These are phyloP conservation scores for Fusarium abutilonis DNA, from an alignment of 2,329 filamentous ascomycete species.

Conservation along the genomic window DNA sequence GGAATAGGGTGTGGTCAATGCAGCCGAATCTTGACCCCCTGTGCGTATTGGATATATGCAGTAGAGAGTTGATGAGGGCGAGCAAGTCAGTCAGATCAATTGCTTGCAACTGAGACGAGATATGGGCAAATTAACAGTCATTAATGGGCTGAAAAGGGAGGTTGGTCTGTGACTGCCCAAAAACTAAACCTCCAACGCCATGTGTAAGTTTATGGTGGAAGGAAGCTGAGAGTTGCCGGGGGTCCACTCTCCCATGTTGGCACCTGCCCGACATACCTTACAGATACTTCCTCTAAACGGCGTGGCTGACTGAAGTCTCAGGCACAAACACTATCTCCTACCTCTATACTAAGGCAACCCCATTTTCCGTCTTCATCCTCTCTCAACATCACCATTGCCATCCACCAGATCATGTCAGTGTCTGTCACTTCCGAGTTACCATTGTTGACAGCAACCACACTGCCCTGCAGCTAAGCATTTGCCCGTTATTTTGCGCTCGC, in stretches of 20 bases:
- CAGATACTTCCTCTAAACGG: too few relatives aligned
- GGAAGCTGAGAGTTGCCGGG: background rate
- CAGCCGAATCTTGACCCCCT: slow-evolving; percentile 21
- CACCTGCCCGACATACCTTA: slow-evolving; percentile 17
- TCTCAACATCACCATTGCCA: background rate
- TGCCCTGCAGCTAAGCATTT: slow-evolving; percentile 15
- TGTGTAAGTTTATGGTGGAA: slow-evolving; percentile 23
- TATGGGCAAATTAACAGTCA: background rate
- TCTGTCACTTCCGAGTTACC: background rate
- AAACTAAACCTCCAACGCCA: background rate
- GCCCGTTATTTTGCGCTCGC: slow-evolving; percentile 30
- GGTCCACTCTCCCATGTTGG: slow-evolving; percentile 12
- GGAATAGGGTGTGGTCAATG: slow-evolving; percentile 45
- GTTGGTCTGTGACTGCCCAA: too few relatives aligned
- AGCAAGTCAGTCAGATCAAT: slow-evolving; percentile 1
- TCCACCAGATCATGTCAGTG: too few relatives aligned
- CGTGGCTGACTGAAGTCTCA: slow-evolving; percentile 17
- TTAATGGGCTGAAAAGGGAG: background rate
- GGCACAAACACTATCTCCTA: slow-evolving; percentile 1
- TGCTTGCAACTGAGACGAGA: slow-evolving; percentile 11
- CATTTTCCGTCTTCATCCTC: background rate
- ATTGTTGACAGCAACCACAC: slow-evolving; percentile 1
- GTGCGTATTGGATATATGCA: slow-evolving; percentile 2
- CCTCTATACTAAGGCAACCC: too few relatives aligned
- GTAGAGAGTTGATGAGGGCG: background rate